These are phyloP conservation scores for Elongisporangium anandrum DNA, from an alignment of 352 stramenopile genomes.

Conservation along the genomic window DNA sequence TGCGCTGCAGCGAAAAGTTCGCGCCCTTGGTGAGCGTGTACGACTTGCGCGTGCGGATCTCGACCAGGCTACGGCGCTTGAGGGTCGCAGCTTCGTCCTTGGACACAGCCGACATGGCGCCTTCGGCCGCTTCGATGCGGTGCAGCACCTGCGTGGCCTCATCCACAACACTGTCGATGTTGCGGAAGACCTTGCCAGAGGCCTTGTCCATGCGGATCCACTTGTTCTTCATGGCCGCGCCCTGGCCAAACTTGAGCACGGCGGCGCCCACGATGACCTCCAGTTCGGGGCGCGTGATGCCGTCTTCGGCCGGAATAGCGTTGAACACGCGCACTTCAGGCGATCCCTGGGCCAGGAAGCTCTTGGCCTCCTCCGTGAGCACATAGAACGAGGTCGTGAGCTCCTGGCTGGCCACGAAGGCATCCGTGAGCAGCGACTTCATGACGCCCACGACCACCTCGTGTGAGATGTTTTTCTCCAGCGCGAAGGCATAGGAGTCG, in stretches of 20 bases:
- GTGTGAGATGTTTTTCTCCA: conserved; percentile 81
- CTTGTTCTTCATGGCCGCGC: conserved; percentile 97
- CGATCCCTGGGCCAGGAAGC: conserved; percentile 63
- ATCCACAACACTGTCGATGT: conserved; percentile 60
- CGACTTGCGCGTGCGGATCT: conserved; percentile 90
- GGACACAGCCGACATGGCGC: conserved; percentile 62
- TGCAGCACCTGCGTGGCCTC: conserved; percentile 83
- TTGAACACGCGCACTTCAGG: conserved; percentile 85
- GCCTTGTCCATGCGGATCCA: conserved; percentile 95
- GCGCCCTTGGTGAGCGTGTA: conserved; percentile 92
- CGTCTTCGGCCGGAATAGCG: conserved; percentile 64
- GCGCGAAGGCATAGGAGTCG: conserved; percentile 87
- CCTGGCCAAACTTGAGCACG: conserved; percentile 94
- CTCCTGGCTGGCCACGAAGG: conserved; percentile 85
- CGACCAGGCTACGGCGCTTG: conserved; percentile 80
- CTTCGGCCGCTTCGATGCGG: conserved; percentile 59
- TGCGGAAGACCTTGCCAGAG: conserved; percentile 84
- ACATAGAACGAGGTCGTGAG: conserved; percentile 89
- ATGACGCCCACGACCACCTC: conserved; percentile 92
- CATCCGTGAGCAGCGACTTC: conserved; percentile 94
- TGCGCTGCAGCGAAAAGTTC: conserved; percentile 91
- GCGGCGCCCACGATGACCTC: conserved; percentile 81
- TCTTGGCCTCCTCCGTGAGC: conserved; percentile 89
- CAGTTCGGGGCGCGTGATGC: conserved; percentile 72
- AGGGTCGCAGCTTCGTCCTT: conserved; percentile 73